phyloP scores from a whole-genome alignment of 331 rosid species.

The Saraca asoca region DNA sequence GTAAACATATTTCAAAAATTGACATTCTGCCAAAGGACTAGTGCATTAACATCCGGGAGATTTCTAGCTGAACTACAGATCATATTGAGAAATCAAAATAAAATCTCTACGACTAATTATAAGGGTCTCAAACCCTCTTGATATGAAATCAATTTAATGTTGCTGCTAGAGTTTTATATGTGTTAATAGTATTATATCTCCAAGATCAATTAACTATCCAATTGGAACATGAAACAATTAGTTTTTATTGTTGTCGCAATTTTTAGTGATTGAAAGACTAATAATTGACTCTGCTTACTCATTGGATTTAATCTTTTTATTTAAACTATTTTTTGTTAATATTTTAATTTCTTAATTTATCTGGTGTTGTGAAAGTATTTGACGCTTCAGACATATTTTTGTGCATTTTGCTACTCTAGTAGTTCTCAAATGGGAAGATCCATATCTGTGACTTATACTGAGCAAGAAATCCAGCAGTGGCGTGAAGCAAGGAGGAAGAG shows the following conservation, averaged over 20 bases:
- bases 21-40: not conserved
- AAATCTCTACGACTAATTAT: too few relatives aligned
- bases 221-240: too few relatives aligned
- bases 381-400: constrained; percentile 3
- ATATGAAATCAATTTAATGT: too few relatives aligned
- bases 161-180: too few relatives aligned
- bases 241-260: not conserved
- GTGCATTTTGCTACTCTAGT: constrained; percentile 13
- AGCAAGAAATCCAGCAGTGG: constrained; percentile 81
- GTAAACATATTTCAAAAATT: too few relatives aligned
- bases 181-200: too few relatives aligned
- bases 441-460: constrained; percentile 48
- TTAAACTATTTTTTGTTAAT: constrained; percentile 1
- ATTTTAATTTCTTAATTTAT: constrained; percentile 25
- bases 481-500: constrained; percentile 80
- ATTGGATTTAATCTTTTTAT: constrained; percentile 3
- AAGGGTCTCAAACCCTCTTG: too few relatives aligned
- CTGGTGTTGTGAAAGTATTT: not conserved
- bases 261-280: not conserved
- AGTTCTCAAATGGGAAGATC: constrained; percentile 50
- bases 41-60: too few relatives aligned
- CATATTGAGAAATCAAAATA: too few relatives aligned
- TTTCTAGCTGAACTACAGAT: too few relatives aligned
- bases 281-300: constrained; percentile 1
- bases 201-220: too few relatives aligned